A percentile compares a stretch with the other conserved stretches of the same genome.
These are phyloP conservation scores for Phytophthora tubulina DNA, from an alignment of 352 stramenopile species.

Conservation along the genomic window DNA sequence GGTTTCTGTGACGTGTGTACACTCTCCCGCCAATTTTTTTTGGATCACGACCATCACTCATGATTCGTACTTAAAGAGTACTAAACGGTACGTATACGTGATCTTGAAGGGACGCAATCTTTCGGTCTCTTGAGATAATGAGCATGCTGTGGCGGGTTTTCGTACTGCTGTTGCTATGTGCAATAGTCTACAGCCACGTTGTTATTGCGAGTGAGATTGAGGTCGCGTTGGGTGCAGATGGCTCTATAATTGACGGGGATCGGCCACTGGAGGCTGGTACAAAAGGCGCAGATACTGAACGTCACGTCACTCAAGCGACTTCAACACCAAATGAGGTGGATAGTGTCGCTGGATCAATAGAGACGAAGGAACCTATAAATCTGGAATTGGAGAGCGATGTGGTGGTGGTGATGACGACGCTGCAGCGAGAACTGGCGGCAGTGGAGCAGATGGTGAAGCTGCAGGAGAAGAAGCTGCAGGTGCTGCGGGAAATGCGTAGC, in stretches of 20 bases:
- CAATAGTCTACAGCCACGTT: not conserved
- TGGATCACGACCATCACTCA: slow-evolving; percentile 23
- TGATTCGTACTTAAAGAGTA: slow-evolving; percentile 13
- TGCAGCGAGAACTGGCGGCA: slow-evolving; percentile 41
- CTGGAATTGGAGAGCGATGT: not conserved
- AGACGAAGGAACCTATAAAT: not conserved
- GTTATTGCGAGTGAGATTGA: slow-evolving; percentile 11
- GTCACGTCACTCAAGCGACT: not conserved
- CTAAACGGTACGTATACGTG: not conserved
- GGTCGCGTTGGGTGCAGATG: slow-evolving; percentile 26
- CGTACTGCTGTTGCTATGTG: not conserved
- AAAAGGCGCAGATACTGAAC: not conserved
- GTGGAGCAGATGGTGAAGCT: slow-evolving; percentile 56
- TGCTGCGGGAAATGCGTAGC: slow-evolving; percentile 42
- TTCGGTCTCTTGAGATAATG: not conserved
- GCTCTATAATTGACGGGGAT: slow-evolving; percentile 18
- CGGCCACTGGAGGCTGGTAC: not conserved
- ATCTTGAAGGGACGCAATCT: slow-evolving; percentile 33
- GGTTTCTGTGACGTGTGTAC: slow-evolving; percentile 9
- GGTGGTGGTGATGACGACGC: slow-evolving; percentile 9
- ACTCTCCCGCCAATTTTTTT: slow-evolving; percentile 36
- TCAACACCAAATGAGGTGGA: not conserved
- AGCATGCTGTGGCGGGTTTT: not conserved
- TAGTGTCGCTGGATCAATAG: not conserved
- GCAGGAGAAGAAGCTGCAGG: slow-evolving; percentile 51